Evolutionary conservation across 208 protist genomes (phyloP), one percentile per base, ranked within the genome.

Genomic region (Acanthamoeba culbertsoni): DNA sequence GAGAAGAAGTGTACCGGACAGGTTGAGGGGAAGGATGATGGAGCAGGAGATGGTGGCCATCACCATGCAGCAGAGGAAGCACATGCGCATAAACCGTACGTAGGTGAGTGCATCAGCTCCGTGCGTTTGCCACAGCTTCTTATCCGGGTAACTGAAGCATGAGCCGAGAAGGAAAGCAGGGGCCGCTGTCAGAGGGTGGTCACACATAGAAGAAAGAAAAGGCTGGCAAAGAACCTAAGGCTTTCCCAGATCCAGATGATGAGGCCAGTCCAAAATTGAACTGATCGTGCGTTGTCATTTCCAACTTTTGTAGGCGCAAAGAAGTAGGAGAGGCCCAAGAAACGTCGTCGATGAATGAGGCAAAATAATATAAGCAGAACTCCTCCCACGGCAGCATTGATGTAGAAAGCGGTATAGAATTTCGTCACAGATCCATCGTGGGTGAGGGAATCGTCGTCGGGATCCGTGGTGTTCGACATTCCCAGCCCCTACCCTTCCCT

Each of bases 31-130:
- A 16, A 90, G 23, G 35, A 90, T 59, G 20, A 90, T 68, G 37
- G 55, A 62, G 73, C 73, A 84, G 14, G 73, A 84, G 73, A 84
- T 84, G 8, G n/a, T 90, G 46, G 37, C 40, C n/a, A 57, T 90
- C n/a, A 68, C 53, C 16, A 90, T 26, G 46, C 33, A 90, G 35
- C 55, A 68, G 10, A 90, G 53, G 0, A 90, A 68, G 42, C 82
- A 90, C 82, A 90, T 68, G 53, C 82, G 82, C 53, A 90, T 26
- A 28, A 90, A 90, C 12, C 82, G 82, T 53, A 90, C 82, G 35
- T 90, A 90, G 82, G 53, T 68, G 7, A 90, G 42, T 10, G 82
- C 82, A 43, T 90, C 82, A 7, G 82, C 53, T 0, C 82, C 82
- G 26, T 90, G 82, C 55, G 82, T 90, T 23, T 45, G 46, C 82